Conservation (phyloP, 805 yeast species). For the Candida nanaspora region DNA sequence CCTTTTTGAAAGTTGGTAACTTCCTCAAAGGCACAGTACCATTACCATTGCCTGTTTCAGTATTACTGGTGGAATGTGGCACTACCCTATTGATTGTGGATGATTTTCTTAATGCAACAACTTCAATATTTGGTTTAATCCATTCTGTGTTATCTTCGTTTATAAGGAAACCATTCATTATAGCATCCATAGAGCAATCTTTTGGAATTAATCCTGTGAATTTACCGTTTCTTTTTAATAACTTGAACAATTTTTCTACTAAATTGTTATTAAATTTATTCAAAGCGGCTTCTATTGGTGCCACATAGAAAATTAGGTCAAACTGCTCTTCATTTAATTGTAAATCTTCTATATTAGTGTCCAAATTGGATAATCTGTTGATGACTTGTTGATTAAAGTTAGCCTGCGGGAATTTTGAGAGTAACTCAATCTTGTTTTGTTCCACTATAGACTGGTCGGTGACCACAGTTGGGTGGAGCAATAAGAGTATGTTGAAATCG, state of each 20-base stretch:
- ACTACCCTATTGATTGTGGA: neutral
- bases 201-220: conserved; percentile 47
- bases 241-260: conserved; percentile 30
- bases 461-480: conserved; percentile 64
- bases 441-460: conserved; percentile 44
- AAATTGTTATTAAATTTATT: conserved; percentile 41
- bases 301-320: conserved; percentile 43
- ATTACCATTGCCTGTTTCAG: conserved; percentile 6
- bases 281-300: conserved; percentile 40
- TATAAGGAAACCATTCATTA: conserved; percentile 58
- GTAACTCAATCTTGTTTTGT: conserved; percentile 27
- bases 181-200: conserved; percentile 50
- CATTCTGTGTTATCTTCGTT: conserved; percentile 36
- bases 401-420: conserved; percentile 20
- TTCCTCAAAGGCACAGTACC: conserved; percentile 1
- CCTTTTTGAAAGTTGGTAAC: conserved; percentile 11
- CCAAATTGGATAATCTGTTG: conserved; percentile 47
- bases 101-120: conserved; percentile 4
- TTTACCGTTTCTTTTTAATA: conserved; percentile 37
- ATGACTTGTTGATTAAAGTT: conserved; percentile 44
- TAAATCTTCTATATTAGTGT: conserved; percentile 20
- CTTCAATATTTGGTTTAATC: conserved; percentile 28
- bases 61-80: too few species aligned
- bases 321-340: conserved; percentile 27
- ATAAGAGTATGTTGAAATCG: conserved; percentile 26